Evolutionary conservation across 169 alveolate genomes (phyloP), one percentile per base, ranked within the genome.

Genomic region (Plasmodium relictum): DNA sequence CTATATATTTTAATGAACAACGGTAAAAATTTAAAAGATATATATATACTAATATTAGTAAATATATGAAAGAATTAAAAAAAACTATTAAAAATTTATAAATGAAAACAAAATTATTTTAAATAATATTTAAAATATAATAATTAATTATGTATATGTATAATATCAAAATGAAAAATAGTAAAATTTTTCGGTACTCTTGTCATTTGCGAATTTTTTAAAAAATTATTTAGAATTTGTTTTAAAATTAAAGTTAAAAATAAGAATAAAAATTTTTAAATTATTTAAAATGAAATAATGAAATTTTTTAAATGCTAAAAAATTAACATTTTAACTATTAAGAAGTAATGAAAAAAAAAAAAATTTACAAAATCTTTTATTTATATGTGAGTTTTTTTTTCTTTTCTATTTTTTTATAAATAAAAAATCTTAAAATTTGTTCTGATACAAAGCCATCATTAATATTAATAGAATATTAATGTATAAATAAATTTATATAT

Each of bases 271-370:
- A 20, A 24, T 9, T 71, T 39, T 8, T 14, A 37, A 26, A 54
- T 41, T 71, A 50, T 71, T 71, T 71, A 71, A 71, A 71, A 52
- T 37, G 12, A 37, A 12, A 31, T 71, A 7, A 58, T 58, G 20
- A 45, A 48, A 14, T 71, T 71, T 50, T 71, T 50, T 18, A 62
- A 62, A 0, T 62, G 26, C 0, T 24, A 62, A 26, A 62, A 62
- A 62, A 62, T 24, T 8, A 10, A 20, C n/a, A 24, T 20, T 31
- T 31, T 2, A 31, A 31, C 1, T 62, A 9, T 24, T 26, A 22
- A 22, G 0, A 26, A 22, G 7, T 9, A 26, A 9, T 16, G 7
- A 0, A 44, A 9, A 20, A 24, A 62, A 10, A 26, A 62, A 24
- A 22, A 22, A 62, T 26, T 20, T 20, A 26, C 48, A 62, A 24